phyloP scores from a whole-genome alignment of 2,329 filamentous ascomycete genomes.

The Fusarium graminum region DNA sequence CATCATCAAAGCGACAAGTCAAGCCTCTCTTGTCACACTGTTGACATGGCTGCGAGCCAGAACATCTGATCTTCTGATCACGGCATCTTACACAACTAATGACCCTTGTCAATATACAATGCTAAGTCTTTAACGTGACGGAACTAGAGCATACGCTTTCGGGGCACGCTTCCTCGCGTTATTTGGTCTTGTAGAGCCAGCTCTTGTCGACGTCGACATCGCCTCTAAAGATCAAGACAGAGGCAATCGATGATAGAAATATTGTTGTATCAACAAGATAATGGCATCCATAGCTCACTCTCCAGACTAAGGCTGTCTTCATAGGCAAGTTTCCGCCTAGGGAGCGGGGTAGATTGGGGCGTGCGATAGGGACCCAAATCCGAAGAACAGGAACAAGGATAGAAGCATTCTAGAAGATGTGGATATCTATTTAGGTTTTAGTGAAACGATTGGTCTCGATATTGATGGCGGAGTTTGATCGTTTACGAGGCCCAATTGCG shows the following conservation, averaged over 20 bases:
- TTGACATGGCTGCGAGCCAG: constrained; percentile 32
- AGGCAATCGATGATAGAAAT: background rate
- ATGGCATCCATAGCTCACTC: background rate
- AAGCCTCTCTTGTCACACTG: constrained; percentile 35
- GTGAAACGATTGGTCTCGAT: constrained; percentile 10
- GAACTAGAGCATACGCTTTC: constrained; percentile 31
- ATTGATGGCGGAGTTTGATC: constrained; percentile 25
- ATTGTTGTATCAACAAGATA: constrained; percentile 16
- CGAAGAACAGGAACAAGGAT: constrained; percentile 2
- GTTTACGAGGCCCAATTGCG: constrained; percentile 35
- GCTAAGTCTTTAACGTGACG: no score
- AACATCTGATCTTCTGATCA: constrained; percentile 42
- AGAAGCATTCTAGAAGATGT: constrained; percentile 30
- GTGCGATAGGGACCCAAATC: constrained; percentile 11
- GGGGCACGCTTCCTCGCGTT: constrained; percentile 34
- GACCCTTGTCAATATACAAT: background rate
- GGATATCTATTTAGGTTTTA: constrained; percentile 11
- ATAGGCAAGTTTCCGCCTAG: constrained; percentile 5
- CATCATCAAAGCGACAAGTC: constrained; percentile 31
- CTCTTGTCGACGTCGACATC: constrained; percentile 27
- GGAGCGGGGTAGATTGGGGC: constrained; percentile 28
- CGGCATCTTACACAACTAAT: constrained; percentile 38
- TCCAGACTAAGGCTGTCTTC: background rate
- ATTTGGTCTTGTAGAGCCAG: constrained; percentile 19
- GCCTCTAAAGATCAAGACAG: background rate